A percentile compares a stretch with the other conserved stretches of the same genome.
These are phyloP conservation scores for Pholiota adiposa DNA, from an alignment of 1,284 basidiomycete species.

Conservation along the genomic window DNA sequence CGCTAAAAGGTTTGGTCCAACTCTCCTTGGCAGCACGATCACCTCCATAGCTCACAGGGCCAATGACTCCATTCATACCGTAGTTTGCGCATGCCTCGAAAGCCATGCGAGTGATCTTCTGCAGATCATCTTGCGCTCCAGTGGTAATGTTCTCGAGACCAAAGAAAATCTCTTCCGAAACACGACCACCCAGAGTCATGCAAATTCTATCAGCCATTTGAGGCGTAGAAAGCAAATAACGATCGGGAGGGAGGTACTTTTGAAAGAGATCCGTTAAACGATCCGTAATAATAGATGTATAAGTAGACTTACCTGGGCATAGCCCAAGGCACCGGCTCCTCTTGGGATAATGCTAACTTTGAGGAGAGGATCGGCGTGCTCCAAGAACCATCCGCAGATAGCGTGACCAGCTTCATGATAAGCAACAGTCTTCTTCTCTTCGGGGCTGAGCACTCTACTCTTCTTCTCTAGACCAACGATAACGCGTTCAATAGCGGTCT, in stretches of 20 bases:
- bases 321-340: slow-evolving; percentile 94
- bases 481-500: slow-evolving; percentile 97
- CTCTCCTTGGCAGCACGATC: slow-evolving; percentile 82
- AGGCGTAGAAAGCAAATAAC: slow-evolving; percentile 94
- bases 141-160: slow-evolving; percentile 93
- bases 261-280: slow-evolving; percentile 13
- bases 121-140: slow-evolving; percentile 96
- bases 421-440: slow-evolving; percentile 99
- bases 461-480: slow-evolving; percentile 98
- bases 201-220: slow-evolving; percentile 96
- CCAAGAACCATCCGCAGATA: slow-evolving; percentile 97
- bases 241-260: slow-evolving; percentile 94
- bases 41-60: slow-evolving; percentile 94
- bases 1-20: slow-evolving; percentile 98
- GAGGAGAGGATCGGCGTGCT: slow-evolving; percentile 95
- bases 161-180: slow-evolving; percentile 99
- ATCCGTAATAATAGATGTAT: slow-evolving; percentile 4
- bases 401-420: slow-evolving; percentile 99
- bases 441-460: slow-evolving; percentile 88
- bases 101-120: slow-evolving; percentile 98
- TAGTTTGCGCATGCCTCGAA: slow-evolving; percentile 95
- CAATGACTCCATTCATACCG: slow-evolving; percentile 95
- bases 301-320: slow-evolving; percentile 76
- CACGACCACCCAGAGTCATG: slow-evolving; percentile 99
- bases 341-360: slow-evolving; percentile 99